Evolutionary conservation across 1,284 basidiomycete genomes (phyloP).

Genomic region (Mycena sp.): DNA sequence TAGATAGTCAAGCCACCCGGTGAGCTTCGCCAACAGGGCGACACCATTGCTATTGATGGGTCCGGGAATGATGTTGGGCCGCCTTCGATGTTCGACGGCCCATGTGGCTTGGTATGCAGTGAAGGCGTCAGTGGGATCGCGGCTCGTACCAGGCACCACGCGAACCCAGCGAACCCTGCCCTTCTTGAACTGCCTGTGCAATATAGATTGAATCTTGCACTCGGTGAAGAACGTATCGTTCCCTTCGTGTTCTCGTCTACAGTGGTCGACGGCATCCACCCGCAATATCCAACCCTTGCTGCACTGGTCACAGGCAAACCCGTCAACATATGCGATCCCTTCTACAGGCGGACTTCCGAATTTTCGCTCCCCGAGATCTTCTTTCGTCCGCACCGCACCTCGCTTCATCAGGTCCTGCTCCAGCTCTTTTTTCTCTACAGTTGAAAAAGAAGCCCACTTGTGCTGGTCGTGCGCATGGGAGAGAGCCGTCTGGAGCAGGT

Average conservation of each 20-base stretch:
- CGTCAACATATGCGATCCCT: not conserved
- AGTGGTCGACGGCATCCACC: not conserved
- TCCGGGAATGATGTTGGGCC: not conserved
- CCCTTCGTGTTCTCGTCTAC: not conserved
- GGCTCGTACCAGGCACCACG: not conserved
- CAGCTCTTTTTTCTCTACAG: not conserved
- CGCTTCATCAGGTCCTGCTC: not conserved
- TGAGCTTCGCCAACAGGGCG: conserved; percentile 1
- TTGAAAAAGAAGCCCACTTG: not conserved
- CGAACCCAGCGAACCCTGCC: not conserved
- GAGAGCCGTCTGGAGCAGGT: not conserved
- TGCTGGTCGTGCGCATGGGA: not conserved
- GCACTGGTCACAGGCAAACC: not conserved
- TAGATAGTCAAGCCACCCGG: not conserved
- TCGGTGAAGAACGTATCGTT: not conserved
- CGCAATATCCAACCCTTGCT: not conserved
- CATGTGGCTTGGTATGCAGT: not conserved
- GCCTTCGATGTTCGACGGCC: not conserved
- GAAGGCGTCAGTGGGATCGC: not conserved
- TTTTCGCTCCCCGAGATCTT: not conserved
- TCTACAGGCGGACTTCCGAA: conserved; percentile 1
- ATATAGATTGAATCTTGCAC: conserved; percentile 2
- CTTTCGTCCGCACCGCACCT: not conserved
- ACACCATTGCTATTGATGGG: not conserved
- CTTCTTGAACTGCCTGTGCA: not conserved